Evolutionary conservation across 2,329 filamentous ascomycete species (phyloP).

Genomic region (Paracoccidioides lutzii): DNA sequence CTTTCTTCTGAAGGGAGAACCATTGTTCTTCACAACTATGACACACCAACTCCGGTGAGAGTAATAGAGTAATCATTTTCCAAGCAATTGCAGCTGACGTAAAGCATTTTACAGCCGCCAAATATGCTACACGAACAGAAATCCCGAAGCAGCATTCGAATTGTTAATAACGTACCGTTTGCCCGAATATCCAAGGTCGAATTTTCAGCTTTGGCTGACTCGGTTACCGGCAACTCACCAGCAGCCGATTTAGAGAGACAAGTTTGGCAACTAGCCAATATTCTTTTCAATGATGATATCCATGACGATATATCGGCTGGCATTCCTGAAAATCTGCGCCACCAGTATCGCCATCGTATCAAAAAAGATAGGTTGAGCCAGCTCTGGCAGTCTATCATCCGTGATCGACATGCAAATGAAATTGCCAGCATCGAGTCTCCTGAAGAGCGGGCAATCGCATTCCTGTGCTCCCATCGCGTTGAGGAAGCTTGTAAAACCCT

Average conservation of each 20-base stretch:
- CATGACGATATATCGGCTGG: constrained; percentile 34
- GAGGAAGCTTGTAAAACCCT: constrained; percentile 72
- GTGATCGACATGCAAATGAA: constrained; percentile 54
- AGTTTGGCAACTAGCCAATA: constrained; percentile 74
- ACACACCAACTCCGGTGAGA: background rate
- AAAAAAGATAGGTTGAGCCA: constrained; percentile 36
- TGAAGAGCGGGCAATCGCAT: constrained; percentile 74
- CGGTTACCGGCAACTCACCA: constrained; percentile 17
- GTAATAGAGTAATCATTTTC: background rate
- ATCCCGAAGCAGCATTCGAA: constrained; percentile 31
- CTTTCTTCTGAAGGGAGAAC: constrained; percentile 53
- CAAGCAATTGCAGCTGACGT: background rate
- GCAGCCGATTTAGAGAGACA: constrained; percentile 25
- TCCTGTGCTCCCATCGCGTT: constrained; percentile 65
- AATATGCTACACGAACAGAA: constrained; percentile 25
- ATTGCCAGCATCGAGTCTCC: constrained; percentile 50
- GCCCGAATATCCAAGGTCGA: constrained; percentile 27
- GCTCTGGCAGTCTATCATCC: constrained; percentile 30
- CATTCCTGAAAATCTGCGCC: constrained; percentile 27
- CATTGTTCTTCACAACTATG: constrained; percentile 2
- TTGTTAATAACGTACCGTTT: constrained; percentile 47
- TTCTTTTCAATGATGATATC: constrained; percentile 65
- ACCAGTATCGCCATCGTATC: constrained; percentile 32
- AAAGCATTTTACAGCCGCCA: constrained; percentile 12
- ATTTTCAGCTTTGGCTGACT: constrained; percentile 22